Base-by-base conservation (phyloP, 2,329 filamentous ascomycete genomes). In the Ophiostoma perfectum region DNA sequence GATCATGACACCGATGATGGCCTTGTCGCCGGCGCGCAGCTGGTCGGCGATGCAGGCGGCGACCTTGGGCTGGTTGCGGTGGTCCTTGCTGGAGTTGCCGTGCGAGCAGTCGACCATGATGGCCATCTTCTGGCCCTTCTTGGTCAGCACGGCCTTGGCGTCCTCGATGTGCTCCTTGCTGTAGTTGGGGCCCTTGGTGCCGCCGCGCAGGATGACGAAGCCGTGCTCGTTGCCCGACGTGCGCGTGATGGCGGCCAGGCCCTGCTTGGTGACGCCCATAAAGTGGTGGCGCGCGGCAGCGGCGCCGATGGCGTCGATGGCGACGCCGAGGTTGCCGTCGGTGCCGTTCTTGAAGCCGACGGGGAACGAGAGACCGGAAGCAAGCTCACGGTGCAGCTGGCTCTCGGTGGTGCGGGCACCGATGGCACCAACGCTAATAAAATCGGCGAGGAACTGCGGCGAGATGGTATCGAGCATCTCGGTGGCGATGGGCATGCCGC, bases 331-430 rank as follows among this genome's bases (percentile, higher is more conserved):
- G 74, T 90, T 92, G 58, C 95, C 95, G 75, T 99, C 95, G 38
- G 95, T 99, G 71, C 95, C 95, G 80, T 99, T 99, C 88, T 99
- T 99, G 90, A 97, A 99, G 70, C 95, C 95, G 73, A 99, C 93
- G 36, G 95, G 95, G 89, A 97, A 98, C 69, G 92, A 96, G 67
- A 98, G 85, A 74, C 95, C 95, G 41, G 91, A 96, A 5, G 95
- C 95, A 71, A 99, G 87, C 82, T 99, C 95, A 72, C 95, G 90
- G 81, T 99, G 95, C 73, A 98, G 84, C 81, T 99, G 95, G 68
- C 91, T 95, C 82, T 99, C 95, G 65, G 95, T 99, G 60, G 95
- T 99, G 73, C 95, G 88, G 60, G 95, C 95, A 71, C 95, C 95
- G 76, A 99, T 96, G 69, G 95, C 95, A 70, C 95, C 95, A 39